Evolutionary conservation across 768 basidiomycete species (phyloP), one percentile per base, ranked within the genome.

Genomic region (Calocybe indica): DNA sequence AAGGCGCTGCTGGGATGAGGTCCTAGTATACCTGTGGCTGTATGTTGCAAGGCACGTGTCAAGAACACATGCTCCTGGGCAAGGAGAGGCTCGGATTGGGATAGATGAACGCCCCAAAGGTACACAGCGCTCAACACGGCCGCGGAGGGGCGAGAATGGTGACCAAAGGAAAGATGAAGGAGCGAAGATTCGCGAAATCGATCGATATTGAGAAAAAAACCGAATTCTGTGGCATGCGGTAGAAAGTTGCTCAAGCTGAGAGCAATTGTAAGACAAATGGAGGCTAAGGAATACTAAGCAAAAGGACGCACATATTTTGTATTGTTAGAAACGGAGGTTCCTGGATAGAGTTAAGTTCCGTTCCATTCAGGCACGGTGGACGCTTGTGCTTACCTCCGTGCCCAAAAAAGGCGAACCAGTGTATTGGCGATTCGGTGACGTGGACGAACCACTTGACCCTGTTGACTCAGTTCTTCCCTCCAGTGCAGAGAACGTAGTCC

Each of bases 161-260:
- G 70, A 0, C 76, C 72, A 43, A 80, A 68, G 1, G 74, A 67
- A 38, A 73, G 71, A 1, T 69, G 61, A 10, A 84, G 68, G 43
- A 84, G 68, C 6, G 69, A 63, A 4, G 71, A 62, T 34, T 68
- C 66, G 40, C 73, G 73, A 52, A 83, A 75, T 31, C 79, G 72
- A 6, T 70, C 48, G 6, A 62, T 55, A 47, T 72, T 63, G 47
- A 90, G 75, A 62, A 88, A 89, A 57, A 88, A 80, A 5, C 83
- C 83, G 48, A 86, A 72, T 54, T 80, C 74, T 33, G 68, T 59
- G 0, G 76, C 72, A 54, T 85, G 72, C 11, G 75, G 76, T 8
- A 81, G 59, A 57, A 91, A 82, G 28, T 67, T 67, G 55, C 82
- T 76, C 3, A 84, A 59, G 34, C 84, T 87, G 22, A 22, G 22